Conservation (phyloP, 257 asterid species). For the Penstemon eatonii region DNA sequence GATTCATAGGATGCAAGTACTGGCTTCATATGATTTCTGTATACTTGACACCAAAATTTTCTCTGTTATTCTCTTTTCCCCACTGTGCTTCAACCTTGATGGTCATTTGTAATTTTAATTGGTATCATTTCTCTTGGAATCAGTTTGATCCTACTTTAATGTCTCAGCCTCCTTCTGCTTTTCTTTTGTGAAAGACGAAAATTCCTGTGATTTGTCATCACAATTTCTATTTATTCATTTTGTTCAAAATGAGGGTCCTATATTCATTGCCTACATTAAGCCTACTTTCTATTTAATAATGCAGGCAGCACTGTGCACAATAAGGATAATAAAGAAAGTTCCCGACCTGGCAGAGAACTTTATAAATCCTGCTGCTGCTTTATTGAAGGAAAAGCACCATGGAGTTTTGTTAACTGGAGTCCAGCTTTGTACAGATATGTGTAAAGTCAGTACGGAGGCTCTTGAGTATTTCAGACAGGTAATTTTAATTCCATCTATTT, state of each 20-base stretch:
- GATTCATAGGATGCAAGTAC: slow-evolving; percentile 12
- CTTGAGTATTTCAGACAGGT: slow-evolving; percentile 88
- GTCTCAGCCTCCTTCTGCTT: slow-evolving; percentile 1
- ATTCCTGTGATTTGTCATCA: background rate
- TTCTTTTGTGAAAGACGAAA: slow-evolving; percentile 8
- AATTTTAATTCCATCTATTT: slow-evolving; percentile 20
- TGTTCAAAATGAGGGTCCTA: slow-evolving; percentile 13
- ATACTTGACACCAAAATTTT: slow-evolving; percentile 13
- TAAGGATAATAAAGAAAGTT: slow-evolving; percentile 93
- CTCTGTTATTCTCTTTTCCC: background rate
- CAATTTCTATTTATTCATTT: slow-evolving; percentile 10
- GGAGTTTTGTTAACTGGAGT: slow-evolving; percentile 93
- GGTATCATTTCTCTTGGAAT: slow-evolving; percentile 11
- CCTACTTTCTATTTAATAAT: slow-evolving; percentile 24
- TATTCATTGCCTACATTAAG: slow-evolving; percentile 20
- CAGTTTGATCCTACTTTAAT: background rate
- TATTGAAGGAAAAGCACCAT: slow-evolving; percentile 95
- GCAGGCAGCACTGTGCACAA: slow-evolving; percentile 95
- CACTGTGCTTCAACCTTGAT: slow-evolving; percentile 16
- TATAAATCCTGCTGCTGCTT: slow-evolving; percentile 71
- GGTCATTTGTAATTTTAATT: slow-evolving; percentile 13
- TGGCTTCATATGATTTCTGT: slow-evolving; percentile 5
- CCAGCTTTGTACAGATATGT: slow-evolving; percentile 85
- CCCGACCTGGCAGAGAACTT: slow-evolving; percentile 97
- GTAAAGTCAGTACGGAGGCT: slow-evolving; percentile 84